Evolutionary conservation across 169 alveolate species (phyloP), one percentile per base, ranked within the genome.

Genomic region (Plasmodium ovale): DNA sequence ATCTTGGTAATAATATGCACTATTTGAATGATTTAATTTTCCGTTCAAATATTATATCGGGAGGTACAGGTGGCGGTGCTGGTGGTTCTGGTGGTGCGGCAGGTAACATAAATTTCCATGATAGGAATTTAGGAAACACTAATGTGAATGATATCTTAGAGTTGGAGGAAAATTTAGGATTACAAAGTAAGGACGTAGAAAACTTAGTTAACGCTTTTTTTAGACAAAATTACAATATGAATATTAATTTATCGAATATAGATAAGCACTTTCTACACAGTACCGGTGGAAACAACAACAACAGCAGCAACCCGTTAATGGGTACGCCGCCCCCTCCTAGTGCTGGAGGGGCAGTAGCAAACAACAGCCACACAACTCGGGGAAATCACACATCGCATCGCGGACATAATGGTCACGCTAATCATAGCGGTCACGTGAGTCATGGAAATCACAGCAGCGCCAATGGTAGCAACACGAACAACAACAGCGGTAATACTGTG

Each of bases 211-310:
- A 54, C 67, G 64, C 71, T 2, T 42, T 82, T 19, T 82, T 82
- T 67, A 47, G 90, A n/a, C 82, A 82, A 33, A 82, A 68, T 54
- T 82, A 82, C 51, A 82, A 82, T 29, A 74, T 74, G 77, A 74
- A 74, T 21, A 21, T 74, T 21, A 51, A 65, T 29, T 33, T 73
- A 25, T 33, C 88, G 1, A 60, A 62, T 67, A 60, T 77, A 2
- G 88, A 77, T 53, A 64, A 77, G 14, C 88, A 59, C 16, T 53
- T 25, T 19, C 44, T 60, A 31, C 77, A 60, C 21, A 82, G 21
- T 33, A 47, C 44, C 42, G 37, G 10, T 14, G 14, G 0, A 2
- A 39, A 59, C 35, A 49, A 37, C 27, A 31, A 21, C 5, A 59
- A 16, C 64, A 51, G 19, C 3, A 74, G 19, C 12, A 37, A 21